Evolutionary conservation across 2,329 filamentous ascomycete genomes (phyloP).

Genomic region (Xylariaceae sp.): DNA sequence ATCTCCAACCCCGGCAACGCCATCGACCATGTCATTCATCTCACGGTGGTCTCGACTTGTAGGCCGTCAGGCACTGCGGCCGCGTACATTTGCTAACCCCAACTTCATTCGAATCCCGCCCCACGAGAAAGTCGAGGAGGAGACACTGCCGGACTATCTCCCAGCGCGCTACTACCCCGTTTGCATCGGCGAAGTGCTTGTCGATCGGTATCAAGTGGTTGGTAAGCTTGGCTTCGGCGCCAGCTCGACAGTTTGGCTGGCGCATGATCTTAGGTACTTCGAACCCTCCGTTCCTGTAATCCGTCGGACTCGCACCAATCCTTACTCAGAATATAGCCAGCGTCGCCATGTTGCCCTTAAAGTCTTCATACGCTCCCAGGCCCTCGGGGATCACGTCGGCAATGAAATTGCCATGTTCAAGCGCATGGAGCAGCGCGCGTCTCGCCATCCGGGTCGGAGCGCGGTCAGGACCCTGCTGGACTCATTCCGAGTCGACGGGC

Average conservation of each 20-base stretch:
- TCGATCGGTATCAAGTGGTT: slow-evolving; percentile 24
- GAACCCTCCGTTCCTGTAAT: neutral
- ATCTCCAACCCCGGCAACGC: too few relatives aligned
- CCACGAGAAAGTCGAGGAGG: slow-evolving; percentile 14
- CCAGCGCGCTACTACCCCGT: slow-evolving; percentile 18
- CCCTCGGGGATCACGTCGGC: slow-evolving; percentile 27
- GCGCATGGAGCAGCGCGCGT: slow-evolving; percentile 29
- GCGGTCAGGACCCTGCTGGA: neutral
- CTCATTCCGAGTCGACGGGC: neutral
- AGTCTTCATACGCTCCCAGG: slow-evolving; percentile 25
- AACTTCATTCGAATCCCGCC: slow-evolving; percentile 1
- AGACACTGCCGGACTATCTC: slow-evolving; percentile 11
- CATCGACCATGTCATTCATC: too few relatives aligned
- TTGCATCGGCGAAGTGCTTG: slow-evolving; percentile 13
- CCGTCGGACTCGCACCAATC: neutral
- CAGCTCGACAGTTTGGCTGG: slow-evolving; percentile 26
- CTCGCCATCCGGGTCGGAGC: slow-evolving; percentile 32
- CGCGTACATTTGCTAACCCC: too few relatives aligned
- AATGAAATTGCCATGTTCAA: slow-evolving; percentile 43
- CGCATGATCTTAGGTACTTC: slow-evolving; percentile 21
- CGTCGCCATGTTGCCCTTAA: slow-evolving; percentile 36
- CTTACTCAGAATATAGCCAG: slow-evolving; percentile 14
- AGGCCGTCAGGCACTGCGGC: too few relatives aligned
- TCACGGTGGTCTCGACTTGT: too few relatives aligned
- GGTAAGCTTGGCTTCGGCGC: slow-evolving; percentile 26